phyloP scores from a whole-genome alignment of 495 filamentous ascomycete genomes.

The Wilcoxina mikolae region DNA sequence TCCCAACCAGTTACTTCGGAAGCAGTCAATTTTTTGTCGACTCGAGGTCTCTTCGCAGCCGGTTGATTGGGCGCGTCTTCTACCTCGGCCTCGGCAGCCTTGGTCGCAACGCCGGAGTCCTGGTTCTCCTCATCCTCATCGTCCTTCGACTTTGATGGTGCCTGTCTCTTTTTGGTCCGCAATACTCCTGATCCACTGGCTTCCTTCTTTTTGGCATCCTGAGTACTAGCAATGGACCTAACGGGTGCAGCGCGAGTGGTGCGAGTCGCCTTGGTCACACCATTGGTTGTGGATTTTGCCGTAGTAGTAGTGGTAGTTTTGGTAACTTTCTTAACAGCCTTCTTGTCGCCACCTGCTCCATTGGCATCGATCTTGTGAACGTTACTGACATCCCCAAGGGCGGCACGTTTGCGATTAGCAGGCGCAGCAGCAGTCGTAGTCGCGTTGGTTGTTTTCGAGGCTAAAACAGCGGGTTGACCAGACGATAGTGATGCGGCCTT shows the following conservation, averaged over 20 bases:
- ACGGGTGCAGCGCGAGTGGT: constrained; percentile 21
- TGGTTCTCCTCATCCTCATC: constrained; percentile 13
- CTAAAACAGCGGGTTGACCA: not conserved
- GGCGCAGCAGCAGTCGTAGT: constrained; percentile 34
- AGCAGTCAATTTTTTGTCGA: not conserved
- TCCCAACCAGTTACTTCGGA: constrained; percentile 15
- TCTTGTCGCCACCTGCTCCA: constrained; percentile 49
- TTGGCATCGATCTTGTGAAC: constrained; percentile 58
- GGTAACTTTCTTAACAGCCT: constrained; percentile 34
- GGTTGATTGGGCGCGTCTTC: constrained; percentile 23
- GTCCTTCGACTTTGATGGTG: constrained; percentile 21
- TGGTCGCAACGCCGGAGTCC: not conserved
- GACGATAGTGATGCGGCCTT: constrained; percentile 47
- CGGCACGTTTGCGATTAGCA: constrained; percentile 50
- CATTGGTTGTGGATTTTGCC: constrained; percentile 29
- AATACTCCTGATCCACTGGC: constrained; percentile 24
- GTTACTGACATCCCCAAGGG: constrained; percentile 90
- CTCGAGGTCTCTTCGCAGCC: constrained; percentile 17
- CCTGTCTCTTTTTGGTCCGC: constrained; percentile 26
- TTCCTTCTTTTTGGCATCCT: constrained; percentile 16
- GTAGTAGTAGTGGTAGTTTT: constrained; percentile 34
- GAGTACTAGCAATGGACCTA: constrained; percentile 18
- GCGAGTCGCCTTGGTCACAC: constrained; percentile 22
- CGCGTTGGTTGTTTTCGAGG: constrained; percentile 33
- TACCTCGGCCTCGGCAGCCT: constrained; percentile 25